Evolutionary conservation across 495 filamentous ascomycete genomes (phyloP).

Genomic region (Hyaloscypha variabilis): DNA sequence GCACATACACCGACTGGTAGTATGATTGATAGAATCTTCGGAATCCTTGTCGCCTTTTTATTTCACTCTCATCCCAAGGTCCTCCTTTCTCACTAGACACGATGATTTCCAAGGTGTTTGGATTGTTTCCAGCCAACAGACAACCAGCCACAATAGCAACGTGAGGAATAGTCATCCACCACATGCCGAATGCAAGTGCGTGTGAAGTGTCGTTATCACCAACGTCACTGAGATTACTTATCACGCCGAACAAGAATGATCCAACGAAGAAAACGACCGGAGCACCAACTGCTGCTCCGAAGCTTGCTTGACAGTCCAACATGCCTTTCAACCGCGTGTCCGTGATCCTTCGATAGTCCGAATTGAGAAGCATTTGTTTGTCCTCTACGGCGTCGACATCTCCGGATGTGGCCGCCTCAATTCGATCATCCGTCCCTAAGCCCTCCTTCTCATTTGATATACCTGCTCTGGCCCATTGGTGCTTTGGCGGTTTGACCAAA

Average conservation of each 20-base stretch:
- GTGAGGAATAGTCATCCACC: slow-evolving; percentile 31
- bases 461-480: background rate
- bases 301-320: slow-evolving; percentile 29
- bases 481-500: background rate
- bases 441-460: background rate
- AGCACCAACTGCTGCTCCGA: slow-evolving; percentile 49
- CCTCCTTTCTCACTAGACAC: slow-evolving; percentile 11
- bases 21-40: slow-evolving; percentile 11
- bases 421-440: background rate
- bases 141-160: slow-evolving; percentile 31
- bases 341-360: slow-evolving; percentile 1
- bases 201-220: slow-evolving; percentile 46
- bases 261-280: slow-evolving; percentile 50
- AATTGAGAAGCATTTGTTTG: background rate
- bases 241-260: slow-evolving; percentile 32
- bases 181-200: slow-evolving; percentile 49
- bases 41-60: background rate
- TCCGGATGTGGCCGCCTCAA: background rate
- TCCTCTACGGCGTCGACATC: background rate
- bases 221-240: slow-evolving; percentile 38
- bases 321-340: slow-evolving; percentile 10
- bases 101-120: slow-evolving; percentile 29
- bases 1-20: slow-evolving; percentile 29
- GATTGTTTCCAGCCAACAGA: slow-evolving; percentile 34
- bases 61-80: background rate